Base-by-base conservation (phyloP, 192 early-diverging fungal species). In the Coemansia furcata region DNA sequence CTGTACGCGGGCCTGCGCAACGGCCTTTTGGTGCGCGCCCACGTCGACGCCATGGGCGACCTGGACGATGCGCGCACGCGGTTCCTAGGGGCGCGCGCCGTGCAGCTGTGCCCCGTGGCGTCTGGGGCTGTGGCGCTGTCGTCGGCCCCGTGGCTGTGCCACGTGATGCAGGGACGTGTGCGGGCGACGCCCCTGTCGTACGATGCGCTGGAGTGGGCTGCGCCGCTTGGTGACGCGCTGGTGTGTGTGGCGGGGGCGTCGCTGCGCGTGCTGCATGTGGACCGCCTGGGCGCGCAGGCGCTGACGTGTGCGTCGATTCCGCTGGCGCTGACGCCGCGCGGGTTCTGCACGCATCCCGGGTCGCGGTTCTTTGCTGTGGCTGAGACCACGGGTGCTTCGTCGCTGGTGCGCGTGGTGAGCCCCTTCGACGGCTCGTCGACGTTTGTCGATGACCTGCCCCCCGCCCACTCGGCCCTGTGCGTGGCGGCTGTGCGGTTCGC, bases 111-210 rank as follows among this genome's bases (percentile, higher is more conserved):
- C 64, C 75, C 80, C 32, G 83, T 93, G 30, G 76, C 95, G 7
- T 85, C 86, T 43, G 91, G 90, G 43, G 88, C 98, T 6, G 74
- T 98, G 52, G 94, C 94, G 10, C 72, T 99, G 30, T 89, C 90
- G 7, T 87, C 87, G 21, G 84, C 95, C 47, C 93, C 96, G 17
- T 99, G 96, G 96, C 69, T 97, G 95, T 90, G 88, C 59, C 95
- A 92, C 72, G 89, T 86, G 38, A 86, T 87, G 72, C 90, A 92
- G 65, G 87, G 86, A 0, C 79, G 93, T 21, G 79, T 86, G 29
- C 88, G 89, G 49, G 71, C 94, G 9, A 89, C 90, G 12, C 96
- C 96, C n/a, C 81, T 99, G 19, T 86, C 89, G 32, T 95, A 95
- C 69, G 93, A 96, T 32, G 74, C 85, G 40, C 73, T 99, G 15